Evolutionary conservation across 495 filamentous ascomycete species (phyloP).

Genomic region (Aspergillus heteromorphus): DNA sequence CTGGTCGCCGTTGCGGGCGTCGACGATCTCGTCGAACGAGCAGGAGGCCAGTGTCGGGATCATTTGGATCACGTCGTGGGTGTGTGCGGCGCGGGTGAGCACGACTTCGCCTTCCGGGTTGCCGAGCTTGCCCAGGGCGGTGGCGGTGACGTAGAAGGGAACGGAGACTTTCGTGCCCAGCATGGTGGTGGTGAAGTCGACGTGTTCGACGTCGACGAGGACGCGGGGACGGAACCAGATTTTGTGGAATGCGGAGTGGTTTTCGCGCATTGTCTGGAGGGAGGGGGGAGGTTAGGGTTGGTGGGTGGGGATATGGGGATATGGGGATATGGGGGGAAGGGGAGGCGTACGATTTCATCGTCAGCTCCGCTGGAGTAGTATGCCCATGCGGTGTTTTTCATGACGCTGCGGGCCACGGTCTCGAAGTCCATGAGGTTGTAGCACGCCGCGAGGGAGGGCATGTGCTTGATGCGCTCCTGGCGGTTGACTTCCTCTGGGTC

Average conservation of each 20-base stretch:
- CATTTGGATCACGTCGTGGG: slow-evolving; percentile 91
- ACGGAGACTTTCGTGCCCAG: slow-evolving; percentile 75
- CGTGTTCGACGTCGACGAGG: slow-evolving; percentile 77
- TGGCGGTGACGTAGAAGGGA: slow-evolving; percentile 91
- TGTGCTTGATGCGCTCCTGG: slow-evolving; percentile 65
- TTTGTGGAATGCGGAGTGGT: slow-evolving; percentile 92
- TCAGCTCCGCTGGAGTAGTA: slow-evolving; percentile 96
- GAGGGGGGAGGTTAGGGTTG: not conserved
- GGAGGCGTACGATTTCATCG: slow-evolving; percentile 77
- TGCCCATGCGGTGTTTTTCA: slow-evolving; percentile 94
- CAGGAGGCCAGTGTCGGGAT: slow-evolving; percentile 97
- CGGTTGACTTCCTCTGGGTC: slow-evolving; percentile 76
- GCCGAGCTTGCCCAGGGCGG: slow-evolving; percentile 86
- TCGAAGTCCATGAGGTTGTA: slow-evolving; percentile 97
- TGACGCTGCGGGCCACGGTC: slow-evolving; percentile 75
- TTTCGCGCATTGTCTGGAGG: slow-evolving; percentile 87
- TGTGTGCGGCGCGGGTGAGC: slow-evolving; percentile 75
- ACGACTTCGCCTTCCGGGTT: slow-evolving; percentile 86
- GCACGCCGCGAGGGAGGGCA: slow-evolving; percentile 82
- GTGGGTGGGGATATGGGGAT: not conserved
- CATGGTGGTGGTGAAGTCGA: slow-evolving; percentile 86
- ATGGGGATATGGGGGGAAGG: not conserved
- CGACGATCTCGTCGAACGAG: slow-evolving; percentile 94
- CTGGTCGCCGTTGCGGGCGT: slow-evolving; percentile 73
- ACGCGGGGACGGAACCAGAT: slow-evolving; percentile 94